phyloP scores from a whole-genome alignment of 495 filamentous ascomycete species.

The Aspergillus hancockii region DNA sequence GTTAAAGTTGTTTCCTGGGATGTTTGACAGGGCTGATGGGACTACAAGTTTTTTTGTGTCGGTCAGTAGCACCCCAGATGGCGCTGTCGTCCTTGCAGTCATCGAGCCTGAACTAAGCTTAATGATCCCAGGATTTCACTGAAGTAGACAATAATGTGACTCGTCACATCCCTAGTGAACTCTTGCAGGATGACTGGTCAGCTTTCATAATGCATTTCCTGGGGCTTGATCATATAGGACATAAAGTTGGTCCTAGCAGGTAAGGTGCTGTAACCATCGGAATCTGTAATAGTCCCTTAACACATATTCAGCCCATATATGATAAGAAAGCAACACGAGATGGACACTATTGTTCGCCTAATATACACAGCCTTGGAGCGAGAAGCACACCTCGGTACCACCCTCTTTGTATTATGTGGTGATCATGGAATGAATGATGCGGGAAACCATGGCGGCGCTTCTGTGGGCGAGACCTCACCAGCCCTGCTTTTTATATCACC shows the following conservation, averaged over 20 bases:
- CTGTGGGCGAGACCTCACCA: slow-evolving; percentile 87
- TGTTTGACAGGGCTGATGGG: slow-evolving; percentile 83
- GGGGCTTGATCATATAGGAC: slow-evolving; percentile 95
- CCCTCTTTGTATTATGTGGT: slow-evolving; percentile 83
- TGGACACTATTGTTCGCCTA: slow-evolving; percentile 78
- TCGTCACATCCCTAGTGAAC: slow-evolving; percentile 76
- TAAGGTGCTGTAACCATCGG: slow-evolving; percentile 25
- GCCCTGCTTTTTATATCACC: slow-evolving; percentile 92
- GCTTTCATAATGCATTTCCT: slow-evolving; percentile 93
- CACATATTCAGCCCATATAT: slow-evolving; percentile 69
- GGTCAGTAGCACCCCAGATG: slow-evolving; percentile 56
- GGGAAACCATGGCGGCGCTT: slow-evolving; percentile 94
- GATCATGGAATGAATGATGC: slow-evolving; percentile 99
- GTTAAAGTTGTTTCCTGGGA: slow-evolving; percentile 91
- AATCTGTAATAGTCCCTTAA: slow-evolving; percentile 11
- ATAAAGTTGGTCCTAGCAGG: slow-evolving; percentile 92
- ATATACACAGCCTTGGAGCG: slow-evolving; percentile 77
- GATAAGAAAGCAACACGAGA: slow-evolving; percentile 89
- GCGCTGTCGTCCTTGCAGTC: not conserved
- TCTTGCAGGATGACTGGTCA: slow-evolving; percentile 81
- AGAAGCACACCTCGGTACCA: slow-evolving; percentile 67
- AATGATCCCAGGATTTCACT: slow-evolving; percentile 79
- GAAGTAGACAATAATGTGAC: slow-evolving; percentile 99
- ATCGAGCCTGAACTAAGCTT: slow-evolving; percentile 25
- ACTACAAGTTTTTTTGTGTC: slow-evolving; percentile 98